Percentiles rank a stretch among this genome's conserved stretches.
These are phyloP conservation scores for Phytophthora uliginosa DNA, from an alignment of 352 stramenopile genomes.

Conservation along the genomic window DNA sequence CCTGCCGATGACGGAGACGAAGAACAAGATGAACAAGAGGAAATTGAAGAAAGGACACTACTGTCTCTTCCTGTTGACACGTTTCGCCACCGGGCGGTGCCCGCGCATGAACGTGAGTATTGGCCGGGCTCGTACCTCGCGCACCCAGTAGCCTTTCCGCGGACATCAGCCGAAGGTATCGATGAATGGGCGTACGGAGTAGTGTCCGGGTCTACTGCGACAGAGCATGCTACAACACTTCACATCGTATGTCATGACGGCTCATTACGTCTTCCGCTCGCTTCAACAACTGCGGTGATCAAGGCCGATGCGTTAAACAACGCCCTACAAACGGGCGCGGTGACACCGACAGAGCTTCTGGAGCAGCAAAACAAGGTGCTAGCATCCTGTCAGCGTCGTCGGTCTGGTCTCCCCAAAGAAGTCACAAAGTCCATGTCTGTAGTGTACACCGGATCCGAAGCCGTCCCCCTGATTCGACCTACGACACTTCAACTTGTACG, in stretches of 20 bases:
- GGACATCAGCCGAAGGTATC: background rate
- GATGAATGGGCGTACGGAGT: slow-evolving; percentile 11
- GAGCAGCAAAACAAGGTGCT: slow-evolving; percentile 13
- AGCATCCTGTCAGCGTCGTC: background rate
- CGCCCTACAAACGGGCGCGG: background rate
- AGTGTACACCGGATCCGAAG: background rate
- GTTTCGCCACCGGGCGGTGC: background rate
- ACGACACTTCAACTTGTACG: background rate
- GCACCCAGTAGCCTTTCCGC: background rate
- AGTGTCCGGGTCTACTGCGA: background rate
- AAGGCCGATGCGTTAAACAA: slow-evolving; percentile 13
- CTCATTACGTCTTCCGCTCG: background rate
- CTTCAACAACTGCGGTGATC: background rate
- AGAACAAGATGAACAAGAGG: background rate
- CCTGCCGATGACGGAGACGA: background rate
- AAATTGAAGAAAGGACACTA: too few species aligned
- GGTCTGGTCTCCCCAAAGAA: background rate
- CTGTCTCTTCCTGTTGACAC: background rate
- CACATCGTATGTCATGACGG: slow-evolving; percentile 1
- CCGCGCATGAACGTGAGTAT: background rate
- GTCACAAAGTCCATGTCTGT: background rate
- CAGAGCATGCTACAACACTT: background rate
- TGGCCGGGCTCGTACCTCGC: slow-evolving; percentile 4
- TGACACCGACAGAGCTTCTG: background rate
- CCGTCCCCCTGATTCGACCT: background rate